Percentiles rank a stretch among this genome's conserved stretches.
Evolutionary conservation across 2,329 filamentous ascomycete genomes (phyloP).

Genomic region (Waltergamsia citrina): DNA sequence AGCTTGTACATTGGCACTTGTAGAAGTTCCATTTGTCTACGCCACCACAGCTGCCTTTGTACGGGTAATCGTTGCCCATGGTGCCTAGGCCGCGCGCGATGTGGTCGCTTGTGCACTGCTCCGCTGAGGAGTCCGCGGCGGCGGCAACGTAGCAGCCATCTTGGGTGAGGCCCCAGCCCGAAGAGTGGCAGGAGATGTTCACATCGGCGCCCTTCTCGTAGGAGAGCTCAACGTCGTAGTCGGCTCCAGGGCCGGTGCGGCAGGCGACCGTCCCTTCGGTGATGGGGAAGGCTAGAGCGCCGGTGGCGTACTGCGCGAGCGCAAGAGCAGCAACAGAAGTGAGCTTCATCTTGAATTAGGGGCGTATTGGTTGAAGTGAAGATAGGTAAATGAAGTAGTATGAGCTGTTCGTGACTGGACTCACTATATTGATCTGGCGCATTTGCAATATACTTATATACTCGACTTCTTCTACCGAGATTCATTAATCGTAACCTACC

Average conservation of each 20-base stretch:
- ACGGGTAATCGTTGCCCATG: slow-evolving; percentile 10
- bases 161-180: slow-evolving; percentile 1
- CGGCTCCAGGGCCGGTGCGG: slow-evolving; percentile 1
- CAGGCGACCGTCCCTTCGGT: slow-evolving; percentile 1
- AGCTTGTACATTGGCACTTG: slow-evolving; percentile 12
- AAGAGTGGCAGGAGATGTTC: slow-evolving; percentile 1
- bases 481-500: too few species aligned
- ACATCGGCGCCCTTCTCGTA: neutral
- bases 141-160: slow-evolving; percentile 3
- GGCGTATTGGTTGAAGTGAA: too few species aligned
- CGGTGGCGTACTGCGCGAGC: neutral
- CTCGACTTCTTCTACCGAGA: too few species aligned
- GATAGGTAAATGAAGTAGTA: too few species aligned
- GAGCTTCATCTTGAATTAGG: neutral
- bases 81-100: neutral
- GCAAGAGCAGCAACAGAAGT: neutral
- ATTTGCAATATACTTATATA: too few species aligned
- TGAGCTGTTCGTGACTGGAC: neutral
- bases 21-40: slow-evolving; percentile 9
- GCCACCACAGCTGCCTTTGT: slow-evolving; percentile 9
- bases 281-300: neutral
- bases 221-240: neutral
- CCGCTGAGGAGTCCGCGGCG: neutral
- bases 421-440: too few species aligned
- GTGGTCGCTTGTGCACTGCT: neutral